These are phyloP conservation scores for Xylaria palmicola DNA, from an alignment of 495 filamentous ascomycete genomes.

Conservation along the genomic window DNA sequence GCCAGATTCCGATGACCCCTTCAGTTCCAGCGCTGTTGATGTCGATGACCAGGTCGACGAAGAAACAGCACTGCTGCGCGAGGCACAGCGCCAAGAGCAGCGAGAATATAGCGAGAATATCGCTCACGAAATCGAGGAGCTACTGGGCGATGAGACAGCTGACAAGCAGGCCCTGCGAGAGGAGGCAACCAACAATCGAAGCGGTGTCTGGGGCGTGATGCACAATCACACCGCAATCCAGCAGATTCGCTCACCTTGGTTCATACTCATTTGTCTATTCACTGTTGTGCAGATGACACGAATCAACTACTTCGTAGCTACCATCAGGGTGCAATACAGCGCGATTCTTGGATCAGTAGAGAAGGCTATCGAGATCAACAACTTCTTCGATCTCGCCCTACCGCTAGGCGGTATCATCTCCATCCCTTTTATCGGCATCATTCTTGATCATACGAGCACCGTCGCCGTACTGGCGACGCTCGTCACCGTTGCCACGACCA, in stretches of 20 bases:
- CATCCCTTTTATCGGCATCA: slow-evolving; percentile 81
- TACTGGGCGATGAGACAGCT: slow-evolving; percentile 64
- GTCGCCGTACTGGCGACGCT: slow-evolving; percentile 71
- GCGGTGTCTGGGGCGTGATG: slow-evolving; percentile 85
- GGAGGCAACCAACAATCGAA: slow-evolving; percentile 59
- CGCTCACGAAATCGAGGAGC: slow-evolving; percentile 68
- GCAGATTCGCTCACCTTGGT: slow-evolving; percentile 86
- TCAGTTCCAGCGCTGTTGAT: slow-evolving; percentile 27
- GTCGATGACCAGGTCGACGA: slow-evolving; percentile 62
- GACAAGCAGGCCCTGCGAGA: slow-evolving; percentile 52
- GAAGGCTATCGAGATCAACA: slow-evolving; percentile 68
- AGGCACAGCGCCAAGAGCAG: slow-evolving; percentile 45
- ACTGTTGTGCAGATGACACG: slow-evolving; percentile 90
- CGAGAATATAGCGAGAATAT: slow-evolving; percentile 65
- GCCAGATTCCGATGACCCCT: slow-evolving; percentile 22
- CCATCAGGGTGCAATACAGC: slow-evolving; percentile 81
- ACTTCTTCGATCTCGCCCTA: slow-evolving; percentile 84
- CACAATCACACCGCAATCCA: slow-evolving; percentile 69
- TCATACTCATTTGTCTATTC: slow-evolving; percentile 80
- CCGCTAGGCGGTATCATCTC: slow-evolving; percentile 81
- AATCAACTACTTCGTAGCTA: slow-evolving; percentile 97
- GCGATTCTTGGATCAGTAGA: slow-evolving; percentile 63
- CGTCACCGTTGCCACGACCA: slow-evolving; percentile 68
- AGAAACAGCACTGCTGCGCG: slow-evolving; percentile 57
- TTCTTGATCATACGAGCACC: slow-evolving; percentile 78